A percentile compares a stretch with the other conserved stretches of the same genome.
phyloP scores from a whole-genome alignment of 2,329 filamentous ascomycete genomes.

The Zasmidium citrigriseum region DNA sequence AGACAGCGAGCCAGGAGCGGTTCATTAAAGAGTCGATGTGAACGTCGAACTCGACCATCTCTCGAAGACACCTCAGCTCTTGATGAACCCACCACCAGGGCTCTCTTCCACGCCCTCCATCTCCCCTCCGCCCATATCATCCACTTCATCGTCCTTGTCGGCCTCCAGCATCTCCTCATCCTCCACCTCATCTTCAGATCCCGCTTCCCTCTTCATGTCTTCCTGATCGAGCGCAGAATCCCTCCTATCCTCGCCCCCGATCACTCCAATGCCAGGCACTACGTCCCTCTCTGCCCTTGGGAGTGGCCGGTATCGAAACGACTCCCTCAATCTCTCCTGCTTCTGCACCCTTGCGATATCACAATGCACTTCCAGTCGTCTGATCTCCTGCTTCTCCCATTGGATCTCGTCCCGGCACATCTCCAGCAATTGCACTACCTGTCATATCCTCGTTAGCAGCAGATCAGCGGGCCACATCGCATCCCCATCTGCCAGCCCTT shows the following conservation, averaged over 20 bases:
- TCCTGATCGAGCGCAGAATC: neutral
- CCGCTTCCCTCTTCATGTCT: too few species aligned
- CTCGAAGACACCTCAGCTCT: too few species aligned
- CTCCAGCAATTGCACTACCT: slow-evolving; percentile 5
- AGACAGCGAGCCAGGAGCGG: neutral
- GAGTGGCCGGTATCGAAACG: slow-evolving; percentile 12
- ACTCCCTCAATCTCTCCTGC: slow-evolving; percentile 1
- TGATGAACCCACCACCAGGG: too few species aligned
- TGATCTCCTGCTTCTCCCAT: slow-evolving; percentile 17
- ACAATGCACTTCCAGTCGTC: slow-evolving; percentile 16
- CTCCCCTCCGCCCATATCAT: neutral
- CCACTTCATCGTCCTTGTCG: neutral
- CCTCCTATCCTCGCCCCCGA: neutral
- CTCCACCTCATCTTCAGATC: neutral
- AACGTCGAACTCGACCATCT: neutral
- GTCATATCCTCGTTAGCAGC: neutral
- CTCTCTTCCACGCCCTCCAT: neutral
- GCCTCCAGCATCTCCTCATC: slow-evolving; percentile 21
- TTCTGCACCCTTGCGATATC: slow-evolving; percentile 14
- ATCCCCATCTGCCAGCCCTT: neutral
- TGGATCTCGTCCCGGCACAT: slow-evolving; percentile 16
- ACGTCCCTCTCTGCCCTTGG: slow-evolving; percentile 5
- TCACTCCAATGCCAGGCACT: neutral
- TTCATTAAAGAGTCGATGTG: neutral
- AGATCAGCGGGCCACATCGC: too few species aligned